Base-by-base conservation (phyloP, 768 basidiomycete species). In the Trametes gibbosa region DNA sequence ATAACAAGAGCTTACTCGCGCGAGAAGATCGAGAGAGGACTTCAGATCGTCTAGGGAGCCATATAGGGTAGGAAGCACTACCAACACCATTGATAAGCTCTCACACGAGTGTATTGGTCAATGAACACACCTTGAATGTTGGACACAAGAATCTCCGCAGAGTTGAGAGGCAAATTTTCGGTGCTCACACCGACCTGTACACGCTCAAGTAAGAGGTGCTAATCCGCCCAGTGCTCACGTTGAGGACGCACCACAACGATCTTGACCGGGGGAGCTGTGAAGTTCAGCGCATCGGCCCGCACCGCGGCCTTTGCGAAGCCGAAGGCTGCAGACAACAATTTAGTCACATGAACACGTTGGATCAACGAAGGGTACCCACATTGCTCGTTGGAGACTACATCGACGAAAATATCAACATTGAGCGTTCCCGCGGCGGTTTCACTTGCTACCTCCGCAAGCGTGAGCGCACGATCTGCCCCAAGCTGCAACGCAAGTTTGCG, bases 331-430 rank as follows among this genome's bases (percentile, higher is more conserved):
- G 3, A 2, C 14, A 16, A n/a, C 16, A n/a, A 3, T 1, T 14
- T 1, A 23, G 7, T 27, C 37, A 1, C 16, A 5, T 12, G n/a
- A 23, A 8, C 32, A 1, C 14, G 25, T n/a, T 23, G 39, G 3
- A 42, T 40, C 10, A 27, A 34, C 21, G 29, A 4, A 13, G 21
- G 27, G 19, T n/a, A 37, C 61, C 45, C 25, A 62, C 61, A 53
- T 32, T 50, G 50, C 46, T 52, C 50, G 53, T 46, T 52, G 0
- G 52, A 29, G 0, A 62, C 61, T 21, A 62, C 53, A 25, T 62
- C 61, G 25, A 62, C 35, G 16, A 50, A 56, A 21, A 62, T 29
- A 24, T 62, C 61, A 16, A 62, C 61, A 12, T 35, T 49, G 41
- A 58, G 42, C 24, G 49, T 51, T 5, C 41, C 51, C n/a, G 45